Conservation (phyloP, 768 basidiomycete species). For the Leccinum arenicola region DNA sequence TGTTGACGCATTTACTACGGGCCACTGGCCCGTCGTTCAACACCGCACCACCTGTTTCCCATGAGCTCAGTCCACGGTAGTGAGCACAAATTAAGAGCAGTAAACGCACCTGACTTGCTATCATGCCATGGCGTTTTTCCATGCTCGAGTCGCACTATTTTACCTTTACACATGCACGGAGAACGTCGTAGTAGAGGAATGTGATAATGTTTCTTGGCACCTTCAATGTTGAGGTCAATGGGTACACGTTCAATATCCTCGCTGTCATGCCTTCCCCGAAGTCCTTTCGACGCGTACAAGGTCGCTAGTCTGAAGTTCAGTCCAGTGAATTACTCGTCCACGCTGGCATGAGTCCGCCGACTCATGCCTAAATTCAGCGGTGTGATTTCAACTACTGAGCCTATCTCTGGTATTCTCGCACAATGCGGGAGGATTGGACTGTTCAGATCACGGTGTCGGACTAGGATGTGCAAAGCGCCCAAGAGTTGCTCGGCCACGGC, state of each 20-base stretch:
- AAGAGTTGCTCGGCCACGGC: conserved; percentile 56
- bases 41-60: background rate
- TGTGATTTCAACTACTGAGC: background rate
- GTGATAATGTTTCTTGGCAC: too few relatives aligned
- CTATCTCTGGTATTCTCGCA: background rate
- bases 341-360: background rate
- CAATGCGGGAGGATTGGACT: conserved; percentile 26
- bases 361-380: background rate
- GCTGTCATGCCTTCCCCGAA: background rate
- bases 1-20: background rate
- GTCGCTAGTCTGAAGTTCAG: background rate
- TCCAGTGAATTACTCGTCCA: background rate
- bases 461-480: conserved; percentile 73
- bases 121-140: too few relatives aligned
- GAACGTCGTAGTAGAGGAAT: too few relatives aligned
- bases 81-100: background rate
- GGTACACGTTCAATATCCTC: too few relatives aligned
- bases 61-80: background rate
- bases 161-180: too few relatives aligned
- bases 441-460: conserved; percentile 66
- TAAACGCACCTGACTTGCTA: background rate
- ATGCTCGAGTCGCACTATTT: too few relatives aligned
- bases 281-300: background rate
- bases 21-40: background rate
- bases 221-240: too few relatives aligned